phyloP scores from a whole-genome alignment of 2,329 filamentous ascomycete genomes.

The Dothideomycetes sp. region DNA sequence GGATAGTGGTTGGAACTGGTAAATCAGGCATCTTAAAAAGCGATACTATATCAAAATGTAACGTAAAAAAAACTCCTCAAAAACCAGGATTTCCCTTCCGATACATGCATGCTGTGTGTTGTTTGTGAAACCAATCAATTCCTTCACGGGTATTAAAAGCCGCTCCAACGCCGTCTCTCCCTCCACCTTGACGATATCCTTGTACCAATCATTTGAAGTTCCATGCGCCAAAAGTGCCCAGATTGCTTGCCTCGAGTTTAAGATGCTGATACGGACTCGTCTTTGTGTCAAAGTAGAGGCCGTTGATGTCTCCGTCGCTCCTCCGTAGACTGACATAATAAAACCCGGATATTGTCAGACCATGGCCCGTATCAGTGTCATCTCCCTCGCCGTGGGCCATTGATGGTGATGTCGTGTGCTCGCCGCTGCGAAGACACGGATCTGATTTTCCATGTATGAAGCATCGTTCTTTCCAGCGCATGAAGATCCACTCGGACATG shows the following conservation, averaged over 20 bases:
- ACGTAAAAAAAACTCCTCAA: not conserved
- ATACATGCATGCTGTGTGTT: too few relatives aligned
- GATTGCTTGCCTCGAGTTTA: conserved; percentile 31
- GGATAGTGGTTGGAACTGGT: not conserved
- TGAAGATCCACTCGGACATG: conserved; percentile 42
- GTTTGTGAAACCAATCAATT: not conserved
- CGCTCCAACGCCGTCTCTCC: not conserved
- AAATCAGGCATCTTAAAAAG: too few relatives aligned
- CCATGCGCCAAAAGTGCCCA: conserved; percentile 31
- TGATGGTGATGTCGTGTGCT: not conserved
- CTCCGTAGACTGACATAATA: conserved; percentile 44
- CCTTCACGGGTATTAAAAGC: not conserved
- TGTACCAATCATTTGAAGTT: conserved; percentile 26
- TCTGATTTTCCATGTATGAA: conserved; percentile 32
- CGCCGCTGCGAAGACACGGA: conserved; percentile 13
- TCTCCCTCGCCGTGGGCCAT: conserved; percentile 17
- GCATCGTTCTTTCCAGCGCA: conserved; percentile 48
- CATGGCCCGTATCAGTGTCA: conserved; percentile 29
- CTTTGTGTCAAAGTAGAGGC: conserved; percentile 47
- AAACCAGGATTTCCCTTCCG: too few relatives aligned
- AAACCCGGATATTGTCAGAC: conserved; percentile 46
- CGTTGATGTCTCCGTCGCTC: conserved; percentile 39
- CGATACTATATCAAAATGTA: not conserved
- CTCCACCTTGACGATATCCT: conserved; percentile 11
- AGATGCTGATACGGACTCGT: conserved; percentile 46